Percentiles rank a stretch among this genome's conserved stretches.
These are phyloP conservation scores for Ogataea hybrid DNA, from an alignment of 1,139 yeast genomes.

Conservation along the genomic window DNA sequence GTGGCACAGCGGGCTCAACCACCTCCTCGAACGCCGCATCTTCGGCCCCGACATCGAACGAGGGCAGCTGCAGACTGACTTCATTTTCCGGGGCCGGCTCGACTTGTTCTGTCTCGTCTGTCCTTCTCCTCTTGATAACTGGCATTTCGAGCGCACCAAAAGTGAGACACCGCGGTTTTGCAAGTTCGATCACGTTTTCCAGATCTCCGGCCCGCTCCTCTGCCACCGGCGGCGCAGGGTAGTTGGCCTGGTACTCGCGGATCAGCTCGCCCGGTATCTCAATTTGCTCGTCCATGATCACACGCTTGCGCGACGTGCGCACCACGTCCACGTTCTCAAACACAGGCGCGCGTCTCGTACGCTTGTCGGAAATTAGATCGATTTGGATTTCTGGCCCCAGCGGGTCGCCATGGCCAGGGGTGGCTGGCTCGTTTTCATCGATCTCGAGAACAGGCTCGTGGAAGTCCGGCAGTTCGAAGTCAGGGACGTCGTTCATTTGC, in stretches of 20 bases:
- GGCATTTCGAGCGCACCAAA: slow-evolving; percentile 12
- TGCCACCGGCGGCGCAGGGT: slow-evolving; percentile 14
- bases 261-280: slow-evolving; percentile 29
- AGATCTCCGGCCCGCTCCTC: slow-evolving; percentile 5
- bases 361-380: slow-evolving; percentile 8
- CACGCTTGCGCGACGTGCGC: slow-evolving; percentile 30
- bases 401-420: slow-evolving; percentile 16
- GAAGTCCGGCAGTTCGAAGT: slow-evolving; percentile 26
- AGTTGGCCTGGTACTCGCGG: slow-evolving; percentile 22
- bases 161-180: slow-evolving; percentile 10
- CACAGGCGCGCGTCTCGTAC: slow-evolving; percentile 12
- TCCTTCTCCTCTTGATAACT: slow-evolving; percentile 18
- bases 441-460: slow-evolving; percentile 24
- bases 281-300: slow-evolving; percentile 25
- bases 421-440: slow-evolving; percentile 17
- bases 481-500: slow-evolving; percentile 18
- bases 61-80: slow-evolving; percentile 30
- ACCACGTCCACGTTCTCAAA: slow-evolving; percentile 31
- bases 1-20: slow-evolving; percentile 1
- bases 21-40: slow-evolving; percentile 13
- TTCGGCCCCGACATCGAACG: slow-evolving; percentile 13
- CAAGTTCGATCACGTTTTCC: slow-evolving; percentile 6
- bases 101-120: slow-evolving; percentile 5
- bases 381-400: slow-evolving; percentile 6
- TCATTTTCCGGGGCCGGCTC: slow-evolving; percentile 25